Conservation (phyloP, 257 asterid genomes). For the Capsicum rhomboideum region DNA sequence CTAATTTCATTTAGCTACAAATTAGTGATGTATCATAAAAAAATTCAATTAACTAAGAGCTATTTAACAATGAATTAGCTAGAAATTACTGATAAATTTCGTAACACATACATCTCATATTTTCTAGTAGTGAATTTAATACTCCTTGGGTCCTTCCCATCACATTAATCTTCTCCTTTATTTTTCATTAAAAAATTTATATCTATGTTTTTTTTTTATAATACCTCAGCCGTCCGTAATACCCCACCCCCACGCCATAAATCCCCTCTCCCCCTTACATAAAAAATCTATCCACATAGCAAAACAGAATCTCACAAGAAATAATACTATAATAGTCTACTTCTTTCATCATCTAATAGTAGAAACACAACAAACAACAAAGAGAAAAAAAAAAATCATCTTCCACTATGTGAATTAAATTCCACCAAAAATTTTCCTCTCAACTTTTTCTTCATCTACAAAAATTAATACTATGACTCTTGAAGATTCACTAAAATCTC, state of each 20-base stretch:
- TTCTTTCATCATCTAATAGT: conserved; percentile 11
- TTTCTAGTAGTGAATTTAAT: no score
- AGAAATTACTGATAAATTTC: no score
- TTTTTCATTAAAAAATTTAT: neutral
- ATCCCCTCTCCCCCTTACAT: neutral
- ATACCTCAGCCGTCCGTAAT: conserved; percentile 49
- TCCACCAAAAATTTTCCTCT: neutral
- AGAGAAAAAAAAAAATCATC: neutral
- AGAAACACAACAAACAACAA: neutral
- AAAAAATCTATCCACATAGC: conserved; percentile 19
- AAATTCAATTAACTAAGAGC: no score
- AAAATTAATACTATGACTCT: neutral
- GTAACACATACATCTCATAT: no score
- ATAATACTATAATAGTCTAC: neutral
- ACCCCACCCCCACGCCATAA: neutral
- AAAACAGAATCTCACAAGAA: conserved; percentile 15
- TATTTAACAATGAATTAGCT: no score
- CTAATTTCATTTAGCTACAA: no score
- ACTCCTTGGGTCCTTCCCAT: neutral
- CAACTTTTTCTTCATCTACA: neutral
- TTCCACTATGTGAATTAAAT: neutral
- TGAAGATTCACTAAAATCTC: conserved; percentile 79
- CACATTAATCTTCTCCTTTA: neutral
- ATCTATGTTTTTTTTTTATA: neutral
- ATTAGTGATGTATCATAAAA: no score